A percentile compares a stretch with the other conserved stretches of the same genome.
Evolutionary conservation across 495 filamentous ascomycete species (phyloP).

Genomic region (Aspergillus sclerotiicarbonarius): DNA sequence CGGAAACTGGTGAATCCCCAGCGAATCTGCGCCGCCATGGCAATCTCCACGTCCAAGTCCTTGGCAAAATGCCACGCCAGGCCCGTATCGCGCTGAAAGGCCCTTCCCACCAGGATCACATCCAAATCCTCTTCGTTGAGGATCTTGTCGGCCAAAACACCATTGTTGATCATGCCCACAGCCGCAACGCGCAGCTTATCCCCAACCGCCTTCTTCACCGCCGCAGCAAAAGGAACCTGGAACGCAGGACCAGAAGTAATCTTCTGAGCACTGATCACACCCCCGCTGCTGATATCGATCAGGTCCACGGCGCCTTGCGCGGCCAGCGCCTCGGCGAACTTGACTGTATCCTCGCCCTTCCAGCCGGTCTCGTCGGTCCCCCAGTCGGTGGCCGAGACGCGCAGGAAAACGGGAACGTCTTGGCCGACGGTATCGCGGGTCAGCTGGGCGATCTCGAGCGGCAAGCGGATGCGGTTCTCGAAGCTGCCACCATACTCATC

Average conservation of each 20-base stretch:
- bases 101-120: constrained; percentile 57
- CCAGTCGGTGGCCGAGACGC: constrained; percentile 61
- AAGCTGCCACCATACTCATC: constrained; percentile 12
- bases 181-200: constrained; percentile 55
- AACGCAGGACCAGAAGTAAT: constrained; percentile 56
- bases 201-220: constrained; percentile 59
- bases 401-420: constrained; percentile 64
- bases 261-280: constrained; percentile 57
- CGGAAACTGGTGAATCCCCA: constrained; percentile 52
- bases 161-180: constrained; percentile 63
- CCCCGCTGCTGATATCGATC: constrained; percentile 64
- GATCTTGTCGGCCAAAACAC: constrained; percentile 50
- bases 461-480: constrained; percentile 12
- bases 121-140: constrained; percentile 58
- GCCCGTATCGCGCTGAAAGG: constrained; percentile 68
- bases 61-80: constrained; percentile 70
- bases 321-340: constrained; percentile 52
- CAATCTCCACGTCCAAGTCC: constrained; percentile 60
- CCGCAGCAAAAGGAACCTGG: constrained; percentile 62
- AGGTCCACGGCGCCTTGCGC: constrained; percentile 58
- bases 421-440: constrained; percentile 44
- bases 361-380: constrained; percentile 52
- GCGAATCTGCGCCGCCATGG: constrained; percentile 65
- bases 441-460: constrained; percentile 15
- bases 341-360: constrained; percentile 55